A percentile compares a stretch with the other conserved stretches of the same genome.
These are phyloP conservation scores for Tuber calosporum DNA, from an alignment of 495 filamentous ascomycete genomes.

Conservation along the genomic window DNA sequence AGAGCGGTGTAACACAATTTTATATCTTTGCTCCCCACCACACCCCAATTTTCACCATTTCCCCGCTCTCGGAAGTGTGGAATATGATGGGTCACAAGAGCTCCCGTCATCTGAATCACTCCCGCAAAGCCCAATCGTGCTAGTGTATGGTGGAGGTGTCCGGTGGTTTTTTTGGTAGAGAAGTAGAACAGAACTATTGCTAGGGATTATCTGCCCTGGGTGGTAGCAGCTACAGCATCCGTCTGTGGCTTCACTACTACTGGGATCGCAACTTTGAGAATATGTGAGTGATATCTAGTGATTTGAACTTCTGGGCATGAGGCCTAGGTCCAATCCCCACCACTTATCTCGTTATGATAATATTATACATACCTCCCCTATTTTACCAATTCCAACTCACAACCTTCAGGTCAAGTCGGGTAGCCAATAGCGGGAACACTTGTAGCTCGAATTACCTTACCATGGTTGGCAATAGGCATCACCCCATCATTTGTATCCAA, in stretches of 20 bases:
- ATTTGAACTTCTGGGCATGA: neutral
- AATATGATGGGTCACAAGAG: neutral
- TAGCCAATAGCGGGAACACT: neutral
- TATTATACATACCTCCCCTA: neutral
- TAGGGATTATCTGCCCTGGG: neutral
- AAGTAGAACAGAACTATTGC: neutral
- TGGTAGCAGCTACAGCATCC: neutral
- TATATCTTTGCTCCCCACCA: no score
- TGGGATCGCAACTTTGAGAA: neutral
- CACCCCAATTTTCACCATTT: no score
- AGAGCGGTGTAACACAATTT: neutral
- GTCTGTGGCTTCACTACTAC: neutral
- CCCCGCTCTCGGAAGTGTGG: no score
- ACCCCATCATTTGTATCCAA: neutral
- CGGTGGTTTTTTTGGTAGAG: neutral
- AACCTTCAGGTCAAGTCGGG: neutral
- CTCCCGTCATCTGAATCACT: neutral
- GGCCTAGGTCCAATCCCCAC: neutral
- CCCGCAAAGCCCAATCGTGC: no score
- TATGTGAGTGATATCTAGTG: neutral
- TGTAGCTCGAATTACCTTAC: neutral
- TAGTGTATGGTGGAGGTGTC: neutral
- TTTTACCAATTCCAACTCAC: neutral
- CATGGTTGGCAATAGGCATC: neutral
- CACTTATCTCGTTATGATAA: neutral